phyloP scores from a whole-genome alignment of 306 rosid species.

The Vigna trinervia region DNA sequence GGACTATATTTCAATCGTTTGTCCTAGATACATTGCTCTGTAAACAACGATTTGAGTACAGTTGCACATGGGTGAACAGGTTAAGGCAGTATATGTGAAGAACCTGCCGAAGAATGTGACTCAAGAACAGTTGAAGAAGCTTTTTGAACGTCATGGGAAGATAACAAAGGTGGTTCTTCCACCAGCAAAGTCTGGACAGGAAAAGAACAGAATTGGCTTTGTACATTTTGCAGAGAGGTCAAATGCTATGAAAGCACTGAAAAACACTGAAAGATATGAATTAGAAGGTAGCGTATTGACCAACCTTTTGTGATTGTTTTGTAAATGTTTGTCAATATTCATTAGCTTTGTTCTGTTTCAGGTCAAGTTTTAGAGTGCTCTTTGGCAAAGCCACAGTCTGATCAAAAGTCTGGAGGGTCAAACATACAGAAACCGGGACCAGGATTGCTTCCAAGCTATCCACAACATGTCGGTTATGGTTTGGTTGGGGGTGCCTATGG shows the following conservation, averaged over 20 bases:
- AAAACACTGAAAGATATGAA: constrained; percentile 90
- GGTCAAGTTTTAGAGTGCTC: constrained; percentile 93
- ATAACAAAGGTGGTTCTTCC: constrained; percentile 97
- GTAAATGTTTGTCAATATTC: constrained; percentile 36
- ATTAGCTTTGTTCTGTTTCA: constrained; percentile 45
- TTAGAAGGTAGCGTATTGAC: constrained; percentile 64
- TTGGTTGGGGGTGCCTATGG: constrained; percentile 82
- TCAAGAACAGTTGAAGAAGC: constrained; percentile 85
- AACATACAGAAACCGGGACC: constrained; percentile 71
- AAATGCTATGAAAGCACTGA: constrained; percentile 91
- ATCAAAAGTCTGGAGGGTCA: constrained; percentile 77
- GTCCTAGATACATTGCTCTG: constrained; percentile 38
- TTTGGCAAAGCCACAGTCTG: constrained; percentile 96
- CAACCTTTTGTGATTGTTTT: neutral
- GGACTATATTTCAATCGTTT: constrained; percentile 6
- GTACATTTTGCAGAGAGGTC: constrained; percentile 95
- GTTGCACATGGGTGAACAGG: constrained; percentile 55
- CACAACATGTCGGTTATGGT: constrained; percentile 76
- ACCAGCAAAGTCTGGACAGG: constrained; percentile 87
- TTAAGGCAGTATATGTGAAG: constrained; percentile 93
- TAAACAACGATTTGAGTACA: constrained; percentile 15
- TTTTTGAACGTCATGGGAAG: constrained; percentile 94
- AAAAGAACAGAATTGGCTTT: constrained; percentile 89
- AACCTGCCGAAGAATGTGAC: constrained; percentile 89
- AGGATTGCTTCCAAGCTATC: constrained; percentile 87